Percentiles rank a stretch among this genome's conserved stretches.
Conservation (phyloP, 2,329 filamentous ascomycete species). For the Trichophyton benhamiae region DNA sequence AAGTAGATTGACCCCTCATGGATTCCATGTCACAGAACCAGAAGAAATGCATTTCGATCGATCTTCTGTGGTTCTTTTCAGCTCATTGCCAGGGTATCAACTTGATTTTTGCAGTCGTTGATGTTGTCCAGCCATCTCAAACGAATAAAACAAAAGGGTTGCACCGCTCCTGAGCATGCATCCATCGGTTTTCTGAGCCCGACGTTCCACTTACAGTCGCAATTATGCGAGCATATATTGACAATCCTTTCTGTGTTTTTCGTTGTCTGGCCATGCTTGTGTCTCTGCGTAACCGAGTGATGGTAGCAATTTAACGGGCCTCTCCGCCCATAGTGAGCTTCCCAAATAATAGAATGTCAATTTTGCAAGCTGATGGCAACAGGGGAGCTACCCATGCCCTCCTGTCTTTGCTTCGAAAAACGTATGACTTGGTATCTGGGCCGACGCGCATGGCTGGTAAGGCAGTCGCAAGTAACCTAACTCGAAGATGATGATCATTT, state of each 20-base stretch:
- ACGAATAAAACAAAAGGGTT: not conserved
- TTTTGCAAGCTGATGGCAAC: too few species aligned
- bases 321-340: not conserved
- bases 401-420: too few species aligned
- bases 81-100: not conserved
- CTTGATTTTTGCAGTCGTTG: not conserved
- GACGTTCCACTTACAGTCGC: not conserved
- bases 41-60: not conserved
- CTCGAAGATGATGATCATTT: not conserved
- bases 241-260: not conserved
- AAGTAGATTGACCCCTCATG: not conserved
- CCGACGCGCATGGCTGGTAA: too few species aligned
- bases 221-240: not conserved
- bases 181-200: not conserved
- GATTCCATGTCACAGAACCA: not conserved
- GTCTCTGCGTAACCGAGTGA: not conserved
- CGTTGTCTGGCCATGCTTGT: not conserved
- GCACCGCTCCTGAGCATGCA: not conserved
- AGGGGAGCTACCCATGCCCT: too few species aligned
- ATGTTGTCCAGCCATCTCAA: not conserved
- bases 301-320: not conserved
- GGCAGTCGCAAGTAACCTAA: too few species aligned
- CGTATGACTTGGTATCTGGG: too few species aligned
- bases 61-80: not conserved
- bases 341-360: too few species aligned